These are phyloP conservation scores for Aspergillus sp. DNA, from an alignment of 2,329 filamentous ascomycete genomes.

Conservation along the genomic window DNA sequence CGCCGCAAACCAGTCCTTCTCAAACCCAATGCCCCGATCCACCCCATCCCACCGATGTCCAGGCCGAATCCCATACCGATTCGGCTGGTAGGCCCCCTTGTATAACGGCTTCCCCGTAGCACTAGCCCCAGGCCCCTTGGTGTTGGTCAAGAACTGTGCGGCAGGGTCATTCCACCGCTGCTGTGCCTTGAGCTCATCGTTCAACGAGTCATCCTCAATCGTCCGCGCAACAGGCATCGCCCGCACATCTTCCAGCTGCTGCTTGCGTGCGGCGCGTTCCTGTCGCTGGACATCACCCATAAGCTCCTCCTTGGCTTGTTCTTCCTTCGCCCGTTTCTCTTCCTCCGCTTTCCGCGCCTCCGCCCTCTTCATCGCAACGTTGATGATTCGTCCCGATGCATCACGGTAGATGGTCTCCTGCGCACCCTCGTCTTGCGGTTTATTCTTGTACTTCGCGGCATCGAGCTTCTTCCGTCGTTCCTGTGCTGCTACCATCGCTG, in stretches of 20 bases:
- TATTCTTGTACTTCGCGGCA: conserved; percentile 38
- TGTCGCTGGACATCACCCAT: conserved; percentile 81
- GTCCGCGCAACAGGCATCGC: conserved; percentile 74
- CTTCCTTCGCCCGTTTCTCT: conserved; percentile 61
- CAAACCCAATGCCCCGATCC: conserved; percentile 88
- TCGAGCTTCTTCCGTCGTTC: conserved; percentile 50
- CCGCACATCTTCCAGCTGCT: conserved; percentile 73
- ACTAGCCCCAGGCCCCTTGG: conserved; percentile 39
- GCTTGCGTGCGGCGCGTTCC: conserved; percentile 59
- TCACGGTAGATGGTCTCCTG: conserved; percentile 92
- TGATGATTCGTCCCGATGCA: conserved; percentile 88
- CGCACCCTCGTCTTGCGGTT: conserved; percentile 39
- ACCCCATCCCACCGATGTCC: conserved; percentile 97
- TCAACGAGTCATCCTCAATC: conserved; percentile 82
- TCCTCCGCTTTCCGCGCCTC: conserved; percentile 77
- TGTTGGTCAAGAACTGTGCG: conserved; percentile 66
- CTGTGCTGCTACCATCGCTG: conserved; percentile 62
- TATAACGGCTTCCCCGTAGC: conserved; percentile 64
- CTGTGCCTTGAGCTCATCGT: conserved; percentile 70
- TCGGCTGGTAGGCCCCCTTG: conserved; percentile 74
- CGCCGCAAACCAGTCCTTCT: conserved; percentile 86
- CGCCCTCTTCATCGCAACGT: conserved; percentile 83
- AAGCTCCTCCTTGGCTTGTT: conserved; percentile 62
- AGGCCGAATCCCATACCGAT: conserved; percentile 87
- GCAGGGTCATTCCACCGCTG: conserved; percentile 94